phyloP scores from a whole-genome alignment of 805 yeast genomes.

The Cyberlindnera veronae region DNA sequence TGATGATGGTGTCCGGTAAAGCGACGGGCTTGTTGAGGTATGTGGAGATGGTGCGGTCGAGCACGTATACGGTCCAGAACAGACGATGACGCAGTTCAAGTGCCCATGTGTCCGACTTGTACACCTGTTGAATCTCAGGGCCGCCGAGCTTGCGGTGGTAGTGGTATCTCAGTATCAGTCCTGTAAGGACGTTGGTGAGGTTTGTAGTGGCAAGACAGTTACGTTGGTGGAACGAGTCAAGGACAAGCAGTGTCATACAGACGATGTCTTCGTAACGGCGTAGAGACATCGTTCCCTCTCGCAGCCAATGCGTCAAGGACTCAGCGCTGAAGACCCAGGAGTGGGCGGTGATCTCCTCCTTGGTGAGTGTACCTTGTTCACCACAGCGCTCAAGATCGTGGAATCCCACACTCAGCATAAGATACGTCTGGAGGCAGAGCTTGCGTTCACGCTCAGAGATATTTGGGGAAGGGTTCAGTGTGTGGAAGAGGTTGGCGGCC shows the following conservation, averaged over 20 bases:
- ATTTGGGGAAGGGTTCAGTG: conserved; percentile 14
- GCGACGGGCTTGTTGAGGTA: conserved; percentile 51
- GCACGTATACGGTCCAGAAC: conserved; percentile 46
- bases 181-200: conserved; percentile 44
- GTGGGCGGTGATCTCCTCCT: conserved; percentile 12
- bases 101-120: conserved; percentile 27
- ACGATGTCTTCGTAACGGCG: conserved; percentile 42
- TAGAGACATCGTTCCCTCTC: conserved; percentile 28
- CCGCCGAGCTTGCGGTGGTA: conserved; percentile 35
- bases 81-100: conserved; percentile 41
- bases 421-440: conserved; percentile 17
- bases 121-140: conserved; percentile 15
- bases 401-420: conserved; percentile 22
- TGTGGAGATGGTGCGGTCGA: conserved; percentile 47
- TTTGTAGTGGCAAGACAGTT: conserved; percentile 54
- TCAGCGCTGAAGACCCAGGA: conserved; percentile 10
- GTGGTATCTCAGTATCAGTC: conserved; percentile 45
- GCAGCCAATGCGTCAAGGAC: conserved; percentile 11
- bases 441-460: conserved; percentile 9
- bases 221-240: conserved; percentile 51
- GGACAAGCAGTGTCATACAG: conserved; percentile 43
- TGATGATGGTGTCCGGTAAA: conserved; percentile 48
- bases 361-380: conserved; percentile 6
- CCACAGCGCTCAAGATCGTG: conserved; percentile 15
- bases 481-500: conserved; percentile 14